phyloP scores from a whole-genome alignment of 2,329 filamentous ascomycete species.

The Ophiocordyceps sinensis region DNA sequence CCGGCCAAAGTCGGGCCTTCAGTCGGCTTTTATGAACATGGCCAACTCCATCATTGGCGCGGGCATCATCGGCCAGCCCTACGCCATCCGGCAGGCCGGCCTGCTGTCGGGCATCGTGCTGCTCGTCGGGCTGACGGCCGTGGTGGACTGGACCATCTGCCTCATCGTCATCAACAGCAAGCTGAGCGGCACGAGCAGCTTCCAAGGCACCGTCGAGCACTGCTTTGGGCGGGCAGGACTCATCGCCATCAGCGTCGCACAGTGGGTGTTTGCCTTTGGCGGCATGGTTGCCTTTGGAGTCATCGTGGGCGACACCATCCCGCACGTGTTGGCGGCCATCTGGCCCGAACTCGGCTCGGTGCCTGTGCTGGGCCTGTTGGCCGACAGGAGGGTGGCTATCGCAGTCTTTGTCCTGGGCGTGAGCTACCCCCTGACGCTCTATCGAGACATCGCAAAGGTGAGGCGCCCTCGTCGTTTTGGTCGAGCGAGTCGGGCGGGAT shows the following conservation, averaged over 20 bases:
- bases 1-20: slow-evolving; percentile 72
- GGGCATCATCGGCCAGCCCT: slow-evolving; percentile 72
- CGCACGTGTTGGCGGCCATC: slow-evolving; percentile 69
- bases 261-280: slow-evolving; percentile 97
- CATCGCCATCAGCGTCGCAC: slow-evolving; percentile 75
- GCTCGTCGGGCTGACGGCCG: slow-evolving; percentile 63
- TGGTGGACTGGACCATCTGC: slow-evolving; percentile 94
- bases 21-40: slow-evolving; percentile 98
- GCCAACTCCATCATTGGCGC: slow-evolving; percentile 91
- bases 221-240: slow-evolving; percentile 84
- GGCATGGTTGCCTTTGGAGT: slow-evolving; percentile 98
- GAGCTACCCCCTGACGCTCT: slow-evolving; percentile 83
- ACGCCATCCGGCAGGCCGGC: slow-evolving; percentile 88
- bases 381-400: slow-evolving; percentile 71
- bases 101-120: slow-evolving; percentile 67
- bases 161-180: slow-evolving; percentile 97
- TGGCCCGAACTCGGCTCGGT: slow-evolving; percentile 62
- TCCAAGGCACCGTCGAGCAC: slow-evolving; percentile 89
- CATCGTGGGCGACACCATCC: slow-evolving; percentile 93
- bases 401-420: slow-evolving; percentile 74
- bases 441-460: slow-evolving; percentile 94
- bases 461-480: neutral
- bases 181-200: slow-evolving; percentile 82
- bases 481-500: neutral
- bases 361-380: slow-evolving; percentile 69